These are phyloP conservation scores for Trichoderma reesei DNA, from an alignment of 495 filamentous ascomycete species.

Conservation along the genomic window DNA sequence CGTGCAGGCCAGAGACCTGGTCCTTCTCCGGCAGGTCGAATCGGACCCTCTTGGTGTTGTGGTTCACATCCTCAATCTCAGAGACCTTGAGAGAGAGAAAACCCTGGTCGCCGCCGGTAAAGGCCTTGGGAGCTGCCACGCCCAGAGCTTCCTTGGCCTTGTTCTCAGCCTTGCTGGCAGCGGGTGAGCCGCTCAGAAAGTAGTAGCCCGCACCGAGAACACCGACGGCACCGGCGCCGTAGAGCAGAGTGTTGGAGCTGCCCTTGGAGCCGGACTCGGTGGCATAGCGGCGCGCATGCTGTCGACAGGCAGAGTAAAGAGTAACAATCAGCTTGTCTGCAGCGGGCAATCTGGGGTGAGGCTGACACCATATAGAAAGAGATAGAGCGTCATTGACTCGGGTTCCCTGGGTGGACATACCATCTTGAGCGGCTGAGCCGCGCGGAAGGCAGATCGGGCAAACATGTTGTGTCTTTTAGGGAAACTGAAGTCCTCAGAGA, in stretches of 20 bases:
- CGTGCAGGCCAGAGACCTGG: constrained; percentile 65
- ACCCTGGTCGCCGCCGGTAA: constrained; percentile 80
- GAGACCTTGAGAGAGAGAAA: constrained; percentile 73
- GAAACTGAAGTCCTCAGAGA: too few species aligned
- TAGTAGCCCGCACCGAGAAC: constrained; percentile 44
- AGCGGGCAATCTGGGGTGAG: constrained; percentile 11
- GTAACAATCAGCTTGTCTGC: constrained; percentile 1
- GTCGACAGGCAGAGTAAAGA: not conserved
- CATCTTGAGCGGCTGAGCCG: constrained; percentile 35
- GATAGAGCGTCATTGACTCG: too few species aligned
- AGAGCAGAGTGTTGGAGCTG: constrained; percentile 35
- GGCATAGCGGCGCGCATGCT: constrained; percentile 44
- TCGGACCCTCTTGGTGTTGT: constrained; percentile 82
- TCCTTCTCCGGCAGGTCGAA: constrained; percentile 79
- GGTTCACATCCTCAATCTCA: constrained; percentile 65
- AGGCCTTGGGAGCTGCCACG: constrained; percentile 39
- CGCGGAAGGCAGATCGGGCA: constrained; percentile 32
- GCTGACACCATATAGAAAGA: too few species aligned
- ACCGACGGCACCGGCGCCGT: constrained; percentile 31
- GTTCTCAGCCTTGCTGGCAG: constrained; percentile 37
- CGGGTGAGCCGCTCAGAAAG: constrained; percentile 30
- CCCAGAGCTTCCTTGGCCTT: constrained; percentile 36
- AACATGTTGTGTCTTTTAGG: constrained; percentile 28
- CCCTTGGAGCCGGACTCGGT: constrained; percentile 32
- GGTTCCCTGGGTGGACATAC: constrained; percentile 25